Evolutionary conservation across 352 stramenopile species (phyloP).

Genomic region (Phytopythium kandeliae): DNA sequence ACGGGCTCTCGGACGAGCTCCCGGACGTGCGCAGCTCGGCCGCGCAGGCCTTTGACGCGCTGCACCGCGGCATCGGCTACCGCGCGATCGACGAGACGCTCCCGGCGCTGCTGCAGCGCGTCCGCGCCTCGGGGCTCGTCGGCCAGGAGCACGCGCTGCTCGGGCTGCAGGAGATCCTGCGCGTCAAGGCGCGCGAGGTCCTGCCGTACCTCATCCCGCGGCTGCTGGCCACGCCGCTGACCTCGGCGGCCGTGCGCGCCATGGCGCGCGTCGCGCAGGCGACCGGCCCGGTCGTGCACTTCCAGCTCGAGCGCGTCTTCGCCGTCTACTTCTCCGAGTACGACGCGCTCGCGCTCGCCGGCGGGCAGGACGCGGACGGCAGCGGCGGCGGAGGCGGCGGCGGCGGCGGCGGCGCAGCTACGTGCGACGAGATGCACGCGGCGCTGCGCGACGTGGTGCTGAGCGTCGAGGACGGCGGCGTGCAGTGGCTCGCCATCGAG

Average conservation of each 20-base stretch:
- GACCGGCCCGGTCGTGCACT: conserved; percentile 92
- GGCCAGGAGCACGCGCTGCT: conserved; percentile 90
- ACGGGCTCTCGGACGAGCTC: conserved; percentile 95
- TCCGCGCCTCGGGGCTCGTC: conserved; percentile 69
- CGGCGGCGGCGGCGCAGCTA: conserved; percentile 29
- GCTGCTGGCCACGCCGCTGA: conserved; percentile 91
- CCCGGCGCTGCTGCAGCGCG: conserved; percentile 92
- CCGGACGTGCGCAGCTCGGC: conserved; percentile 88
- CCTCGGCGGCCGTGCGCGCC: conserved; percentile 83
- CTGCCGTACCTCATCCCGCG: conserved; percentile 97
- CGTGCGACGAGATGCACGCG: conserved; percentile 49
- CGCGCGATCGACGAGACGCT: conserved; percentile 97
- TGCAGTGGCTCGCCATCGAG: conserved; percentile 94
- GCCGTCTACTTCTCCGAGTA: conserved; percentile 77
- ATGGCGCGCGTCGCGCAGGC: conserved; percentile 92
- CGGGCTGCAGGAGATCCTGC: conserved; percentile 97
- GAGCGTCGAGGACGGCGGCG: conserved; percentile 84
- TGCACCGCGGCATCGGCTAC: conserved; percentile 95
- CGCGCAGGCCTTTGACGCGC: conserved; percentile 95
- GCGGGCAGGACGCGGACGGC: not conserved
- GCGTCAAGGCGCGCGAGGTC: conserved; percentile 94
- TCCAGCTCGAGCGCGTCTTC: conserved; percentile 95
- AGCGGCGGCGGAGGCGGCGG: no score
- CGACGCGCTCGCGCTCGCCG: conserved; percentile 24
- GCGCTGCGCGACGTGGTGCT: conserved; percentile 73